phyloP scores from a whole-genome alignment of 2,329 filamentous ascomycete genomes.

The Cladophialophora bantiana region DNA sequence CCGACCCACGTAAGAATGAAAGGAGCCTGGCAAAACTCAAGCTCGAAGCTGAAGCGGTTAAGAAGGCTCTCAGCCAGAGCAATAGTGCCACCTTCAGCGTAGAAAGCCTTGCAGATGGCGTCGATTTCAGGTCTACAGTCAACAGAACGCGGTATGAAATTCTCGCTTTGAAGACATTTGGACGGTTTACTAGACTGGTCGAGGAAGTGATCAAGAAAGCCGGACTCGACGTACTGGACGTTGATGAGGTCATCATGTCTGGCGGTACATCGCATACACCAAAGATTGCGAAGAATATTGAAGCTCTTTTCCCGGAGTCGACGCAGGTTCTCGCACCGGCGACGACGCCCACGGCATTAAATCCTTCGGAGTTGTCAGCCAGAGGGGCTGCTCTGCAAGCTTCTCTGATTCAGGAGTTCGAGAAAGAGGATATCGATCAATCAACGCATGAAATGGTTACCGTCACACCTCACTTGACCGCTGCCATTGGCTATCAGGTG shows the following conservation, averaged over 20 bases:
- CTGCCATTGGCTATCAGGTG: constrained; percentile 77
- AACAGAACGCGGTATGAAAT: constrained; percentile 95
- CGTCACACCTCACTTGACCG: constrained; percentile 86
- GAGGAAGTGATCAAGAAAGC: constrained; percentile 90
- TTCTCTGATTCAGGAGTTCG: constrained; percentile 91
- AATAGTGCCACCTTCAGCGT: constrained; percentile 90
- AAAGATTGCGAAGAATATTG: constrained; percentile 83
- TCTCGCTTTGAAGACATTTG: constrained; percentile 83
- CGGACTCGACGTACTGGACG: constrained; percentile 85
- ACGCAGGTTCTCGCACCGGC: constrained; percentile 83
- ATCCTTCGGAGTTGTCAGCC: constrained; percentile 88
- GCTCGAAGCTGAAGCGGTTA: constrained; percentile 86
- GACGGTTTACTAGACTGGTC: constrained; percentile 84
- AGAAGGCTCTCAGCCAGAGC: constrained; percentile 89
- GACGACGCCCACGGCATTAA: constrained; percentile 78
- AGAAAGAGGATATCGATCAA: constrained; percentile 91
- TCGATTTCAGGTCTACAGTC: constrained; percentile 89
- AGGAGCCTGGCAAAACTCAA: constrained; percentile 89
- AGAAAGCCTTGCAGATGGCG: constrained; percentile 85
- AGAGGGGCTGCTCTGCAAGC: constrained; percentile 95
- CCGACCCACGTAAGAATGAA: constrained; percentile 81
- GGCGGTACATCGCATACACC: constrained; percentile 94
- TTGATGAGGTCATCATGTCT: constrained; percentile 92
- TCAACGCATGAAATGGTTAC: constrained; percentile 95
- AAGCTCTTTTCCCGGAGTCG: constrained; percentile 78